phyloP scores from a whole-genome alignment of 2,329 filamentous ascomycete genomes.

The Colletotrichum chrysophilum region DNA sequence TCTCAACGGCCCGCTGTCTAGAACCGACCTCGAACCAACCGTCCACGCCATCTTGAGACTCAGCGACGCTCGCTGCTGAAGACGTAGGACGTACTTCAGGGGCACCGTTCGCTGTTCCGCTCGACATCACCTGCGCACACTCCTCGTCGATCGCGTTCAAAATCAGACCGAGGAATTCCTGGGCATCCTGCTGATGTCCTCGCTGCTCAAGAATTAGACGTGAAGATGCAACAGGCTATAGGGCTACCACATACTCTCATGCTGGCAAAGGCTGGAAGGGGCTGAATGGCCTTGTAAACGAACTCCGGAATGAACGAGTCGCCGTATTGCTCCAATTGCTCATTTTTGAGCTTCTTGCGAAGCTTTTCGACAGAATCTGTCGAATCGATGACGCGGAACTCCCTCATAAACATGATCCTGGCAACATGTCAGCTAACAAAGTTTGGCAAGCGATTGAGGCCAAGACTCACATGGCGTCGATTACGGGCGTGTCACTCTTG shows the following conservation, averaged over 20 bases:
- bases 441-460: neutral
- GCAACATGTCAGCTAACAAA: neutral
- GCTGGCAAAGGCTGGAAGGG: constrained; percentile 84
- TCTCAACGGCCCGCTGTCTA: constrained; percentile 86
- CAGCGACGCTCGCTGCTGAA: constrained; percentile 27
- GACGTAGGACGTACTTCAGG: constrained; percentile 29
- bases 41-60: constrained; percentile 46
- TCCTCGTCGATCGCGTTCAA: constrained; percentile 94
- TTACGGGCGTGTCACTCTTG: constrained; percentile 90
- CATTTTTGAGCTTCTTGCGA: constrained; percentile 74
- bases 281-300: constrained; percentile 90
- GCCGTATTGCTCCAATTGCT: constrained; percentile 88
- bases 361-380: constrained; percentile 77
- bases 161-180: constrained; percentile 94
- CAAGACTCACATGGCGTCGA: constrained; percentile 85
- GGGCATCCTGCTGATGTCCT: constrained; percentile 96
- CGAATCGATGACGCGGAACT: constrained; percentile 87
- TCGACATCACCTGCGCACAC: constrained; percentile 75
- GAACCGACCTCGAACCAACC: constrained; percentile 96
- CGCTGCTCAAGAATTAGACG: constrained; percentile 57
- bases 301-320: constrained; percentile 93
- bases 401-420: constrained; percentile 94
- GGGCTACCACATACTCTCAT: constrained; percentile 73
- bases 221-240: neutral
- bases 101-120: constrained; percentile 20